Evolutionary conservation across 768 basidiomycete genomes (phyloP), one percentile per base, ranked within the genome.

Genomic region (Coprinopsis marcescibilis): DNA sequence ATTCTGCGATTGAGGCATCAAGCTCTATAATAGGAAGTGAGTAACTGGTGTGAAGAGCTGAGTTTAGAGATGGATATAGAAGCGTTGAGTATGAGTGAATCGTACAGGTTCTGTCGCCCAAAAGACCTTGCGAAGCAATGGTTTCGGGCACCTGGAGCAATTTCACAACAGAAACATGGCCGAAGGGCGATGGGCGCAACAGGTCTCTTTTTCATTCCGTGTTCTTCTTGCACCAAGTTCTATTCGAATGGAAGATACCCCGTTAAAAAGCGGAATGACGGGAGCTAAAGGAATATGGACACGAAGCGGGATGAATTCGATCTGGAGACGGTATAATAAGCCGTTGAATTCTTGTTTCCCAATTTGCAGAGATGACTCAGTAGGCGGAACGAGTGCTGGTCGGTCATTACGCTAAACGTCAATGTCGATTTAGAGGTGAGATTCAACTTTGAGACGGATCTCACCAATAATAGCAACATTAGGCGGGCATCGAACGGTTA

Each of bases 81-180:
- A 24, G 17, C n/a, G 26, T 17, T 25, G 36, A 49, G 36, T 14
- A 44, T 37, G 43, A 49, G 41, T 29, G 17, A 41, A 48, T 42
- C 39, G 20, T 41, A 42, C 46, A 48, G 38, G 46, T 48, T 34
- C 46, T 48, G 46, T 48, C 46, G 29, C 19, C 38, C 12, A 23
- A 48, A 24, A 17, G 19, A 13, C 15, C n/a, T 7, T 36, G 10
- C 34, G 39, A 21, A 48, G 27, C 38, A 8, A n/a, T 25, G 17
- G 34, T 23, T 24, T 45, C 36, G 21, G 34, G 26, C n/a, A 33
- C 19, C 27, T 27, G 19, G 24, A 29, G 15, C 13, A 14, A 17
- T 19, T 19, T 23, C 11, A 26, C 41, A 4, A 25, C 8, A 3
- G n/a, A n/a, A n/a, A n/a, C n/a, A n/a, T 10, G 29, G 25, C 4